Base-by-base conservation (phyloP, 2,329 filamentous ascomycete species). In the Aspergillus cejpii region DNA sequence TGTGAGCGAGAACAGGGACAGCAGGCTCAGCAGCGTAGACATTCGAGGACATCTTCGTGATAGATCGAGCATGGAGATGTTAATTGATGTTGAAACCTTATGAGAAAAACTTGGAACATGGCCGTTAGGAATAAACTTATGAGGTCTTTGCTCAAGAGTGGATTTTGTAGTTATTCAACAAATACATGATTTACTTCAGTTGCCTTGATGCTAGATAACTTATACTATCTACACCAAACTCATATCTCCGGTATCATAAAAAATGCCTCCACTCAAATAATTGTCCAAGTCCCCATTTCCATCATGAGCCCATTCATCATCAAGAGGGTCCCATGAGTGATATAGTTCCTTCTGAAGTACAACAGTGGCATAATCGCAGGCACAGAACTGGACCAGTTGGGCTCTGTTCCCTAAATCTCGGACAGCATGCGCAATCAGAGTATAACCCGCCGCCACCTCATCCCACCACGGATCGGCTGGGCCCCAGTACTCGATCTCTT, bases 391-490 rank as follows among this genome's bases (percentile, higher is more conserved):
- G 28, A 42, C 37, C 41, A 60, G 33, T 19, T 50, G 41, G n/a
- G 53, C 52, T 31, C 43, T 48, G 5, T 42, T 43, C 1, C 54
- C 52, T 10, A 64, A 39, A 5, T 59, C 54, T 14, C 52, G 52
- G 24, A 71, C 60, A 15, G 60, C 53, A 46, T 66, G 62, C 7
- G 62, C 64, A 21, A 80, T 65, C 24, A 74, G 57, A 3, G 64
- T 66, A 56, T 79, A 79, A 0, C 71, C 65, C 1, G 71, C 73
- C 46, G 75, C 69, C 11, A 76, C 71, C 58, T 80, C n/a, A n/a
- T n/a, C 76, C 63, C 75, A 73, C 76, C 78, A 79, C 0, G 67
- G 66, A 45, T 71, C 68, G 17, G 66, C 67, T 6, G 66, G 59
- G 29, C 71, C 67, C 52, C 70, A 58, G 1, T 65, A 66, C 3